Conservation (phyloP, 2,329 filamentous ascomycete species). For the Orbilia oligospora region DNA sequence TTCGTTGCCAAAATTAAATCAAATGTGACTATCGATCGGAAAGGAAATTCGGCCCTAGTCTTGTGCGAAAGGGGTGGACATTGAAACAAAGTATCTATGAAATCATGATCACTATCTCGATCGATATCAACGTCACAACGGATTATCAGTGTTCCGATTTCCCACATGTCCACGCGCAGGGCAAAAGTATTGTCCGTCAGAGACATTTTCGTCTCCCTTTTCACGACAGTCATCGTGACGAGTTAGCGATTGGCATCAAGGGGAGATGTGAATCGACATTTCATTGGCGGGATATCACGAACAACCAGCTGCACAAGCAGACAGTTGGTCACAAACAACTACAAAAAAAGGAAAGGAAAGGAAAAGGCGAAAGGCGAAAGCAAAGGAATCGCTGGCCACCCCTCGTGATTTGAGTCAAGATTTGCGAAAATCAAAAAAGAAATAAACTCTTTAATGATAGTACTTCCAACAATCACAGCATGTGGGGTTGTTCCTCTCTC, state of each 20-base stretch:
- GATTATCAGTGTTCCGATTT: conserved; percentile 13
- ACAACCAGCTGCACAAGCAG: conserved; percentile 54
- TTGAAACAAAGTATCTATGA: background rate
- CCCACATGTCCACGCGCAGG: conserved; percentile 14
- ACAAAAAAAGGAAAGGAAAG: conserved; percentile 29
- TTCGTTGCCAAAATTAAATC: background rate
- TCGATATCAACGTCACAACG: conserved; percentile 42
- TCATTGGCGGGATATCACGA: conserved; percentile 59
- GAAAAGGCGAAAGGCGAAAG: conserved; percentile 22
- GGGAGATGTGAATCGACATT: conserved; percentile 43
- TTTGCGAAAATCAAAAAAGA: conserved; percentile 31
- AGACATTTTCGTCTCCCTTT: conserved; percentile 13
- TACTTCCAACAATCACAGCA: conserved; percentile 48
- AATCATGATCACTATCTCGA: conserved; percentile 26
- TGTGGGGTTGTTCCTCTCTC: conserved; percentile 37
- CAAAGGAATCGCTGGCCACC: conserved; percentile 19
- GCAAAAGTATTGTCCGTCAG: conserved; percentile 15
- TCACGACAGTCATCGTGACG: conserved; percentile 41
- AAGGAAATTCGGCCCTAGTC: background rate
- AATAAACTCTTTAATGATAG: conserved; percentile 14
- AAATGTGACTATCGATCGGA: background rate
- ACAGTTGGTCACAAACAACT: conserved; percentile 51
- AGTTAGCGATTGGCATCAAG: conserved; percentile 45
- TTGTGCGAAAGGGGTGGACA: conserved; percentile 35
- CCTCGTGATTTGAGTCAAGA: conserved; percentile 53